Evolutionary conservation across 2,329 filamentous ascomycete species (phyloP), one percentile per base, ranked within the genome.

Genomic region (Fusarium duplospermum): DNA sequence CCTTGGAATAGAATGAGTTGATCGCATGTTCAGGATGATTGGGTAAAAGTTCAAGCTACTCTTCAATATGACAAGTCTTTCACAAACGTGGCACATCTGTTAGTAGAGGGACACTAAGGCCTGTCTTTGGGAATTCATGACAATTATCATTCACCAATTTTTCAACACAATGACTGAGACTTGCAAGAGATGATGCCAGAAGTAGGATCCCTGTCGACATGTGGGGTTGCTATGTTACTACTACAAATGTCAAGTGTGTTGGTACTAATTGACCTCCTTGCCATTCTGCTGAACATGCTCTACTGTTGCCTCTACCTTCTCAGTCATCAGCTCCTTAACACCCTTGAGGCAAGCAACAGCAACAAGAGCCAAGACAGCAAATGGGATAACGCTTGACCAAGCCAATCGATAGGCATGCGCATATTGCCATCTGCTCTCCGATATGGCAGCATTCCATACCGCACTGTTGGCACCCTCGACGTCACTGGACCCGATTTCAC

Each of bases 351-450:
- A 29, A 31, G 50, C 50, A 33, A 64, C 62, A 64, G 62, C 62
- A 22, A 64, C 35, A 22, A 64, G 35, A n/a, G 62, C 62, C 27
- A 64, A 33, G 62, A 64, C 50, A 35, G 50, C 36, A 45, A 64
- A 64, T 24, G 62, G 62, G 47, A 64, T 57, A 31, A 64, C 62
- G 13, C 62, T 63, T 57, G 50, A 56, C 62, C 62, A 64, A 57
- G 50, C 62, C 27, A 64, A 42, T 4, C 62, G 62, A 64, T 64
- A 64, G 14, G 62, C 62, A 24, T 64, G 42, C 7, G 62, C 62
- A 64, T 64, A 64, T 31, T 64, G 62, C 62, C 62, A 57, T n/a
- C 62, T 64, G 14, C 62, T 64, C 27, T 64, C 62, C 6, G 62
- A 64, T 57, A 64, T 45, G 11, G 62, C 62, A 7, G 62, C 62